Evolutionary conservation across 2,329 filamentous ascomycete genomes (phyloP).

Genomic region (Hypoxylon sp.): DNA sequence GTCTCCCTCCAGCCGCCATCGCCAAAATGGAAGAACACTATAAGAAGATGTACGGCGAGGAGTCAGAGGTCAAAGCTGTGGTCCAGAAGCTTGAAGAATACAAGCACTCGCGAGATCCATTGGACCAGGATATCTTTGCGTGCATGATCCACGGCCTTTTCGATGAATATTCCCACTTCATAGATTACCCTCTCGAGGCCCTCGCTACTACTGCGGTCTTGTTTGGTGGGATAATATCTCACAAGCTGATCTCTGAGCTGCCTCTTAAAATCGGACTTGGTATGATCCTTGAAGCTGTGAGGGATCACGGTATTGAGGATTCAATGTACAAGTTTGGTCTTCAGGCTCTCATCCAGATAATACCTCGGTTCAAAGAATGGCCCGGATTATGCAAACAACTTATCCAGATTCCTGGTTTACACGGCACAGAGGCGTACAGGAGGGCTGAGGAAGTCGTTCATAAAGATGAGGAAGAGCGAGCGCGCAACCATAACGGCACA

Average conservation of each 20-base stretch:
- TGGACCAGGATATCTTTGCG: conserved; percentile 94
- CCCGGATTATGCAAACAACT: conserved; percentile 92
- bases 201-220: conserved; percentile 95
- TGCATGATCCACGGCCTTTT: conserved; percentile 99
- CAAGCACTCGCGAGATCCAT: conserved; percentile 85
- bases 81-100: conserved; percentile 87
- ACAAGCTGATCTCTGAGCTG: conserved; percentile 88
- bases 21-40: conserved; percentile 97
- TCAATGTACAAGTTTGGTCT: conserved; percentile 99
- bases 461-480: conserved; percentile 72
- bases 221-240: conserved; percentile 96
- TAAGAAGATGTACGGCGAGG: conserved; percentile 96
- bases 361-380: conserved; percentile 88
- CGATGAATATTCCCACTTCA: conserved; percentile 96
- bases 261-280: conserved; percentile 93
- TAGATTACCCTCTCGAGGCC: conserved; percentile 95
- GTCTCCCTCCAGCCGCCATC: conserved; percentile 81
- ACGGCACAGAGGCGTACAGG: conserved; percentile 85
- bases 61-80: conserved; percentile 86
- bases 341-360: conserved; percentile 91
- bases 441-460: conserved; percentile 85
- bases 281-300: conserved; percentile 97
- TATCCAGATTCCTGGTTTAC: conserved; percentile 82
- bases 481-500: conserved; percentile 67
- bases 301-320: conserved; percentile 83